Evolutionary conservation across 495 filamentous ascomycete genomes (phyloP).

Genomic region (Penicillium silybi): DNA sequence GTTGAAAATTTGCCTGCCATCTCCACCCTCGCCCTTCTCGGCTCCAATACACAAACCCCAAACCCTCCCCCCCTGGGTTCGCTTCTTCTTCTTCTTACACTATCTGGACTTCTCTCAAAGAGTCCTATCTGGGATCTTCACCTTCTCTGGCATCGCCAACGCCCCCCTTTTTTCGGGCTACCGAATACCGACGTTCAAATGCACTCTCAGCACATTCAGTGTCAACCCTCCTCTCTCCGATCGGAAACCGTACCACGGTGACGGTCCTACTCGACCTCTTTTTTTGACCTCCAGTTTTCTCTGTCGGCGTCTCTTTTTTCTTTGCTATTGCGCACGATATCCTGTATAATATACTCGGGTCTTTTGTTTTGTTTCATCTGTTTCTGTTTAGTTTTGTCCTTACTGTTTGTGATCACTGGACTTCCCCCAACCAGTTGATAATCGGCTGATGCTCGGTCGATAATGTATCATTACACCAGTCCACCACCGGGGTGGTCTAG

Average conservation of each 20-base stretch:
- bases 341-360: slow-evolving; percentile 49
- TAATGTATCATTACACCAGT: slow-evolving; percentile 53
- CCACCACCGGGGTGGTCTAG: slow-evolving; percentile 47
- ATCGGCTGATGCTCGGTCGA: slow-evolving; percentile 32
- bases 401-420: not conserved
- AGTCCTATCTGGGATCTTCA: not conserved
- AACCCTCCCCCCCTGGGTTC: not conserved
- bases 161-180: slow-evolving; percentile 17
- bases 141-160: slow-evolving; percentile 1
- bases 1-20: slow-evolving; percentile 21
- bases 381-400: slow-evolving; percentile 15
- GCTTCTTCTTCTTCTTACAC: not conserved
- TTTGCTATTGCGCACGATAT: slow-evolving; percentile 37
- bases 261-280: slow-evolving; percentile 33
- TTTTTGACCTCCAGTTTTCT: slow-evolving; percentile 13
- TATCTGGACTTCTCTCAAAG: not conserved
- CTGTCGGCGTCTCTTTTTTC: slow-evolving; percentile 39
- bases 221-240: slow-evolving; percentile 44
- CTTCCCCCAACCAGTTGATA: slow-evolving; percentile 8
- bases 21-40: slow-evolving; percentile 14
- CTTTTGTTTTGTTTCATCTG: slow-evolving; percentile 19
- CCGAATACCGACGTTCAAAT: slow-evolving; percentile 45
- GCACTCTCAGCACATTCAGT: slow-evolving; percentile 40
- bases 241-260: slow-evolving; percentile 45
- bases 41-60: slow-evolving; percentile 8